phyloP scores from a whole-genome alignment of 2,329 filamentous ascomycete genomes.

The Aspergillus proliferans region DNA sequence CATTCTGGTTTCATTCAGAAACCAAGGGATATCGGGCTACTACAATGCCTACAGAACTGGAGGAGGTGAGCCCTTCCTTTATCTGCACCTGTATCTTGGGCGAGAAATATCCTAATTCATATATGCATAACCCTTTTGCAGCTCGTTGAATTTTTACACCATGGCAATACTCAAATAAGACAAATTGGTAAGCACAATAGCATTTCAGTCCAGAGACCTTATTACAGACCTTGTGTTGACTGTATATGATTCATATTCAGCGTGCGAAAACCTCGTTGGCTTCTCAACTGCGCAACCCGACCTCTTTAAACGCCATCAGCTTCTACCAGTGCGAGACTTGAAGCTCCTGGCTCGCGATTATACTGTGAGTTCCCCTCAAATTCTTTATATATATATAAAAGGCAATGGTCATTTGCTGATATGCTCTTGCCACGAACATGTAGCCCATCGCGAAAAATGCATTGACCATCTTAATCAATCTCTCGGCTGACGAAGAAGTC shows the following conservation, averaged over 20 bases:
- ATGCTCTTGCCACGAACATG: conserved; percentile 3
- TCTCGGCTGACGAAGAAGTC: conserved; percentile 77
- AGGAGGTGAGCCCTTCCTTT: conserved; percentile 54
- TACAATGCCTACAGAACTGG: conserved; percentile 67
- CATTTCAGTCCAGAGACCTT: neutral
- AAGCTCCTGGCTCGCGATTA: conserved; percentile 84
- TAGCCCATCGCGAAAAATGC: conserved; percentile 90
- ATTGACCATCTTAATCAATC: conserved; percentile 67
- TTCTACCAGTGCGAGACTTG: conserved; percentile 76
- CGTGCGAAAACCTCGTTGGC: conserved; percentile 78
- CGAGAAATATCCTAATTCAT: neutral
- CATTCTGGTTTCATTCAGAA: no score
- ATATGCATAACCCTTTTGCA: conserved; percentile 1
- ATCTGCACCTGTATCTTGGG: neutral
- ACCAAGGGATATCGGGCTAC: no score
- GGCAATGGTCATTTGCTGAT: neutral
- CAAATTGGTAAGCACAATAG: conserved; percentile 54
- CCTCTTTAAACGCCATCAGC: conserved; percentile 75
- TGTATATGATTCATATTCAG: conserved; percentile 36
- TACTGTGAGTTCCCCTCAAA: conserved; percentile 50
- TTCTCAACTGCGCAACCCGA: conserved; percentile 69
- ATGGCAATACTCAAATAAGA: conserved; percentile 85
- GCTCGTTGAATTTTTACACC: conserved; percentile 78
- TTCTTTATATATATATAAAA: no score
- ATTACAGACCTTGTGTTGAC: neutral